phyloP scores from a whole-genome alignment of 2,329 filamentous ascomycete genomes.

The Eurotiales sp. region DNA sequence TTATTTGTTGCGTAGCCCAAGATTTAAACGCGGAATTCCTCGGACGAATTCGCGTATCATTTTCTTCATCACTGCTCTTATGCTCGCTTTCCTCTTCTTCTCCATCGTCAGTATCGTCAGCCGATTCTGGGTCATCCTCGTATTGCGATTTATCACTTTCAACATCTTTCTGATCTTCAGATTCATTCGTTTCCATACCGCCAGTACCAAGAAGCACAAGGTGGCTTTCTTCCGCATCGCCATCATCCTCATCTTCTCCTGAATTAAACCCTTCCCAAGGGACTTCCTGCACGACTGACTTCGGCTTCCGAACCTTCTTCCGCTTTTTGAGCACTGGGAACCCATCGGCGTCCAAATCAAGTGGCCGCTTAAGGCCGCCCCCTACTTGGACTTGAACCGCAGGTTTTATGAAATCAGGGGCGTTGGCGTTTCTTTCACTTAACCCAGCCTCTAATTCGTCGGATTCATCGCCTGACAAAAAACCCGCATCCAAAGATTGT shows the following conservation, averaged over 20 bases:
- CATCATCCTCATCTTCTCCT: slow-evolving; percentile 40
- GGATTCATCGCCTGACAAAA: slow-evolving; percentile 35
- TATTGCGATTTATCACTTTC: slow-evolving; percentile 34
- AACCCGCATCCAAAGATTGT: slow-evolving; percentile 35
- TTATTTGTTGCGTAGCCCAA: slow-evolving; percentile 85
- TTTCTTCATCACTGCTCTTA: slow-evolving; percentile 21
- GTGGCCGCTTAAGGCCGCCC: slow-evolving; percentile 78
- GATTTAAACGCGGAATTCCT: slow-evolving; percentile 75
- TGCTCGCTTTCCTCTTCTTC: slow-evolving; percentile 22
- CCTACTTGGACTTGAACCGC: slow-evolving; percentile 52
- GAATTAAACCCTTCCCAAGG: slow-evolving; percentile 46
- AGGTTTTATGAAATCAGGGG: slow-evolving; percentile 45
- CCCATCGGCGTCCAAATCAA: slow-evolving; percentile 75
- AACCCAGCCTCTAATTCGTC: slow-evolving; percentile 22
- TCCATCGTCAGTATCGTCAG: slow-evolving; percentile 17
- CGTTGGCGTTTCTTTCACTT: slow-evolving; percentile 19
- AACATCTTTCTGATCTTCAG: slow-evolving; percentile 22
- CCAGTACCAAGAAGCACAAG: slow-evolving; percentile 4
- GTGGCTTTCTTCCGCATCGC: slow-evolving; percentile 26
- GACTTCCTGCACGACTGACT: slow-evolving; percentile 35
- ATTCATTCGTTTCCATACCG: no score
- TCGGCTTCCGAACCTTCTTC: slow-evolving; percentile 61
- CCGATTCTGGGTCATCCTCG: slow-evolving; percentile 30
- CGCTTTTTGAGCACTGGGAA: slow-evolving; percentile 78
- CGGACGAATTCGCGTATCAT: slow-evolving; percentile 26